Evolutionary conservation across 1,284 basidiomycete genomes (phyloP), one percentile per base, ranked within the genome.

Genomic region (Cutaneotrichosporon cavernicola): DNA sequence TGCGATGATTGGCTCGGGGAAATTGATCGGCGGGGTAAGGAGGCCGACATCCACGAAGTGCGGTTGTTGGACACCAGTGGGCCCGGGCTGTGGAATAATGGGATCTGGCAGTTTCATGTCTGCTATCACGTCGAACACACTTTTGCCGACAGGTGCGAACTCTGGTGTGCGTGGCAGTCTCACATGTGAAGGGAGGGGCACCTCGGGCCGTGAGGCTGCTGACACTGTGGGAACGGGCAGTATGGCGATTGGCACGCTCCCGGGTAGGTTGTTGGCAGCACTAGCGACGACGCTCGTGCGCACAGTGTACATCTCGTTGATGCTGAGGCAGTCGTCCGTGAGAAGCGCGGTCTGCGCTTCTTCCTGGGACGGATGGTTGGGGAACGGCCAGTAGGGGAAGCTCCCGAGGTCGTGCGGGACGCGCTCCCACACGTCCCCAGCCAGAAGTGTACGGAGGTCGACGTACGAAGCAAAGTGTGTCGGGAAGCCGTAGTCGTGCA

Each of bases 321-420:
- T 46, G 51, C 31, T 8, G 16, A 32, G 51, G 51, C 51, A 32
- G 34, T 56, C 53, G 34, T 36, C 31, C 2, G 38, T 34, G 32
- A 56, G 53, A 18, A 36, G 31, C 2, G 53, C 53, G 36, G 36
- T 10, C 16, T 56, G 16, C 4, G 34, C 53, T 14, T 32, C 53
- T 8, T 38, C n/a, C 16, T 56, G 18, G 6, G 7, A 3, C n/a
- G 34, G 53, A 21, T n/a, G 34, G 8, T 34, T 16, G 31, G 53
- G 31, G n/a, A 40, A 32, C 6, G 18, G 18, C 43, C 43, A 46
- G 43, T 18, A 16, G 7, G 18, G 7, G 2, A 46, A 46, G 18
- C 43, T 46, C 18, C 18, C 7, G 8, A 56, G 53, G 53, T 56
- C 53, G 34, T 56, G 53, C 53, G 53, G 53, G 18, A 56, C 51